Conservation (phyloP, 1,139 yeast species). For the Sugiyamaella pinicola region DNA sequence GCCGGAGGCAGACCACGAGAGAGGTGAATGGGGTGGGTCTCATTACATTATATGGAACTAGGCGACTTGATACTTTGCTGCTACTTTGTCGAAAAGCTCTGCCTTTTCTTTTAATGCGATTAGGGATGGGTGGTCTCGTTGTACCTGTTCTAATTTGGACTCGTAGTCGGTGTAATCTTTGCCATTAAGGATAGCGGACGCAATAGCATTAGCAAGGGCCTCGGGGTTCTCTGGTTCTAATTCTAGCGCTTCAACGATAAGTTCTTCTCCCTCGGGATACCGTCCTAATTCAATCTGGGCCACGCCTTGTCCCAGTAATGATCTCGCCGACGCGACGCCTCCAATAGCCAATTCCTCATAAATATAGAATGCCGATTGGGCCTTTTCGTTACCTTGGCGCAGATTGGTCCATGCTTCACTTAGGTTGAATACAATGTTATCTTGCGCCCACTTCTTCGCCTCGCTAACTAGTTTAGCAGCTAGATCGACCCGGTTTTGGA, state of each 20-base stretch:
- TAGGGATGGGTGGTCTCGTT: conserved; percentile 55
- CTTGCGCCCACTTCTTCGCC: conserved; percentile 58
- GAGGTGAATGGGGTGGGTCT: too few species aligned
- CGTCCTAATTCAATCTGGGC: conserved; percentile 52
- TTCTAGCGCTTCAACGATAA: conserved; percentile 49
- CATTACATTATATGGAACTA: conserved; percentile 7
- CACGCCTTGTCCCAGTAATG: conserved; percentile 51
- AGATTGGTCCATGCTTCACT: conserved; percentile 68
- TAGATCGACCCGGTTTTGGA: conserved; percentile 40
- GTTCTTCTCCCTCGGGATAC: conserved; percentile 51
- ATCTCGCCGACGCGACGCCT: conserved; percentile 51
- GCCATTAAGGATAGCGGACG: conserved; percentile 55
- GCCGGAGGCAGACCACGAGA: too few species aligned
- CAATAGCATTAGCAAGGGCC: conserved; percentile 59
- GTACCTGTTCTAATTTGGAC: conserved; percentile 46
- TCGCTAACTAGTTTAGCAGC: conserved; percentile 42
- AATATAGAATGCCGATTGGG: conserved; percentile 66
- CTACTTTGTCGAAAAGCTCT: conserved; percentile 58
- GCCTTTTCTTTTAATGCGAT: conserved; percentile 56
- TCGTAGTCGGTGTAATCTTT: conserved; percentile 49
- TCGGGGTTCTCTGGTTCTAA: conserved; percentile 50
- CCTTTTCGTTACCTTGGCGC: conserved; percentile 58
- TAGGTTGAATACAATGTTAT: conserved; percentile 65
- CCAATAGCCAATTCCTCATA: conserved; percentile 67
- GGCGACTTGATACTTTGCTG: conserved; percentile 49